Evolutionary conservation across 148 eudicot genomes (phyloP).

Genomic region (Vaccinium vitisidaea): DNA sequence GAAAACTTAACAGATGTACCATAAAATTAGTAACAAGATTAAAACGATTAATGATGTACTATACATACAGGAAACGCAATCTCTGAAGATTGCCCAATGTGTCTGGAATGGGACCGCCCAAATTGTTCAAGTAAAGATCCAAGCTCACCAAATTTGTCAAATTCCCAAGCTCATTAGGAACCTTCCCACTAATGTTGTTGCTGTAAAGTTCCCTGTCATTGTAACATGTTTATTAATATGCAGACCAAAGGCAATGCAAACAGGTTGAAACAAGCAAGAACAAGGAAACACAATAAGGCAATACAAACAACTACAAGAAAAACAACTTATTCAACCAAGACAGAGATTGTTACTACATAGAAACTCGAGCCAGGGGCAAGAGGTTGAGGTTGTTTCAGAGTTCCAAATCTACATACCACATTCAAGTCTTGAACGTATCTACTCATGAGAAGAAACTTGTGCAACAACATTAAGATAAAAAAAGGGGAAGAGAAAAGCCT

Average conservation of each 20-base stretch:
- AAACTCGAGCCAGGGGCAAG: not conserved
- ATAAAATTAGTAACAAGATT: not conserved
- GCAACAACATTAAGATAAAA: not conserved
- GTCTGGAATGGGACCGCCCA: slow-evolving; percentile 64
- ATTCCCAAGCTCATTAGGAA: slow-evolving; percentile 77
- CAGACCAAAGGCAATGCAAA: slow-evolving; percentile 4
- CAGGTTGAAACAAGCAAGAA: not conserved
- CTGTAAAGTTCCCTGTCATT: slow-evolving; percentile 77
- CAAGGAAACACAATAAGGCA: not conserved
- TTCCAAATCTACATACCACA: not conserved
- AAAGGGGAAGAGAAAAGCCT: not conserved
- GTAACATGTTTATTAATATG: slow-evolving; percentile 8
- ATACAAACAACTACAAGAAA: not conserved
- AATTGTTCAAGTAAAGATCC: slow-evolving; percentile 78
- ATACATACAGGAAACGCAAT: slow-evolving; percentile 72
- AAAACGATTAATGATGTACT: slow-evolving; percentile 15
- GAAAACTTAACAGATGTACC: not conserved
- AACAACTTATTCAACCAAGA: slow-evolving; percentile 1
- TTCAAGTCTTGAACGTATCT: not conserved
- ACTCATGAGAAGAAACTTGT: not conserved
- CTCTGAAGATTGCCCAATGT: slow-evolving; percentile 65
- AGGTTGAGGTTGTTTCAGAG: not conserved
- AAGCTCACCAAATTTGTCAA: slow-evolving; percentile 76
- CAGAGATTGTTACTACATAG: not conserved
- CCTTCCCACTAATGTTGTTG: slow-evolving; percentile 67